Evolutionary conservation across 2,329 filamentous ascomycete species (phyloP), one percentile per base, ranked within the genome.

Genomic region (Aureobasidium sp.): DNA sequence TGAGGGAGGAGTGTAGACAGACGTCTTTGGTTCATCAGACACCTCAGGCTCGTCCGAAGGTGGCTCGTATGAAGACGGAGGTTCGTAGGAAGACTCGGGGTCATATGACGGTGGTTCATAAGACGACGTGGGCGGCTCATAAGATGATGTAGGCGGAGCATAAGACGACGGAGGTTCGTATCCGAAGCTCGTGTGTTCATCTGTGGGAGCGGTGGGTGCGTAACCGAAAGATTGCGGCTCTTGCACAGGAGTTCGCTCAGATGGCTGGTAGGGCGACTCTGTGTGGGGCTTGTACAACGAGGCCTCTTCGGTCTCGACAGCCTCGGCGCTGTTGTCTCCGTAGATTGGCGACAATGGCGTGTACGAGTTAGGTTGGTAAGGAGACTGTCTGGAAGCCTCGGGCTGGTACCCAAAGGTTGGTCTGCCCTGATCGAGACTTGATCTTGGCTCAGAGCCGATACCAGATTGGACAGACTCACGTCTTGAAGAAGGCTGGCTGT

Each of bases 401-500:
- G 62, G 55, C 56, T 61, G 62, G n/a, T 55, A 55, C 20, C 57
- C 62, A 36, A 42, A 55, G 5, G 60, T 15, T 46, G 63, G 53
- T 48, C 57, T 52, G 26, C 34, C 52, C 47, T 56, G 62, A 9
- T 63, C 62, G 13, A 63, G 48, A 29, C 62, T 63, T 15, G 56
- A 51, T 2, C 56, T 56, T 23, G 62, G 56, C 42, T 47, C 62
- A 46, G 55, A 57, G 4, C 23, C 32, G 15, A 36, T 9, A 29
- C 26, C 57, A 47, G 55, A 60, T 29, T 71, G 69, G 12, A 65
- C 65, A 5, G 70, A 71, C 41, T 70, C 68, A 63, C 69, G 60
- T 50, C 70, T 66, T 17, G 70, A 71, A 37, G 67, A 65, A n/a
- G 63, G 56, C 37, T 66, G 65, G n/a, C 61, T 65, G 63, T 69